Evolutionary conservation across 75 land plant genomes (phyloP), one percentile per base, ranked within the genome.

Genomic region (Sequoiadendron giganteum): DNA sequence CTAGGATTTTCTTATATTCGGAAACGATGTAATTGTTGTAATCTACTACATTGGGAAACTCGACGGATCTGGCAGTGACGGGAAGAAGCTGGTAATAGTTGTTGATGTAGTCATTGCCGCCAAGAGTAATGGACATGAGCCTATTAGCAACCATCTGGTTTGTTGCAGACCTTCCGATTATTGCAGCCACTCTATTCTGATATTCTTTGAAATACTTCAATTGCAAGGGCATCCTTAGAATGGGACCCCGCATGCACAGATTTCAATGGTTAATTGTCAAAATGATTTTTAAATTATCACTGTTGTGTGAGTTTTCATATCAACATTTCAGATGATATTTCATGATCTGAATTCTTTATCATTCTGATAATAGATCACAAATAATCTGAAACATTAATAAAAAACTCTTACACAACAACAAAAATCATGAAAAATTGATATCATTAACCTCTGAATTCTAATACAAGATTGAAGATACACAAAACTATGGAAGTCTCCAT

Each of bases 81-180:
- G 95, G 91, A n/a, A 93, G 86, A 86, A 96, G 82, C n/a, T n/a
- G n/a, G 87, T 89, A 94, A 87, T 96, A 96, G 92, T 96, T 96
- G 93, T 94, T 93, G 58, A 96, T 93, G 85, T 94, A 95, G 87
- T 96, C 98, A 19, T 96, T 96, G 79, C 93, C 92, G 15, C 95
- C 95, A 28, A 94, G 86, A 52, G 91, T 89, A 42, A 94, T 84
- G n/a, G 93, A 90, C 5, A 92, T 83, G 0, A 93, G 84, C 0
- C 91, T 91, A 13, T 88, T 58, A 43, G 87, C 88, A 54, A 96
- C 91, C 15, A 93, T 72, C 39, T 49, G 48, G 32, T 86, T 21
- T 15, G 94, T 80, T 68, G 80, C 75, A 10, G 75, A 86, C 0
- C 78, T 30, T 45, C 98, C 98, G 7, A 96, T 61, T 7, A 90